Evolutionary conservation across 768 basidiomycete species (phyloP).

Genomic region (Calocybe cyanea): DNA sequence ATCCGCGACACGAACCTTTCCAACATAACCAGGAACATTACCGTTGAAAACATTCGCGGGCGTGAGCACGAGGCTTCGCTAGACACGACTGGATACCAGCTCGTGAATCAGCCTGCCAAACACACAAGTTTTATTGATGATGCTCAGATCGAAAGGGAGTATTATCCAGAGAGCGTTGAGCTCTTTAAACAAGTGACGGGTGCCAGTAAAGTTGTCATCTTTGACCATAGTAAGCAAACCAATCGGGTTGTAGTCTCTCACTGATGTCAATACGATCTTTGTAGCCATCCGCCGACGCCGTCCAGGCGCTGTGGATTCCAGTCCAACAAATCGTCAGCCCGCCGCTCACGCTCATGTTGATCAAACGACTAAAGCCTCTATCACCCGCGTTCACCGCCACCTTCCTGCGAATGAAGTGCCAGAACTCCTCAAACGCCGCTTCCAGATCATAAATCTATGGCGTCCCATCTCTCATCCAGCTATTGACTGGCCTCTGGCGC

Average conservation of each 20-base stretch:
- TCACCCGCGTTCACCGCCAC: constrained; percentile 34
- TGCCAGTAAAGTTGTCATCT: constrained; percentile 51
- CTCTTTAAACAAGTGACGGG: constrained; percentile 56
- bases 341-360: constrained; percentile 36
- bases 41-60: constrained; percentile 52
- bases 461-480: constrained; percentile 48
- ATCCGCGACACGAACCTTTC: constrained; percentile 20
- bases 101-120: constrained; percentile 26
- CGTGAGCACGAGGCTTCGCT: constrained; percentile 40
- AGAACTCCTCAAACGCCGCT: constrained; percentile 31
- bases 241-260: not conserved
- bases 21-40: constrained; percentile 21
- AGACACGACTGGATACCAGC: constrained; percentile 49
- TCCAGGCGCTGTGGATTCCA: constrained; percentile 25
- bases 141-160: constrained; percentile 43
- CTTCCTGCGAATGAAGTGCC: constrained; percentile 32
- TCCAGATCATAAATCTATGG: constrained; percentile 55
- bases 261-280: not conserved
- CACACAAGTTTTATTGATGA: constrained; percentile 45
- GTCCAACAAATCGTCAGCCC: constrained; percentile 30
- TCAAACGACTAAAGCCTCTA: constrained; percentile 31
- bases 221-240: constrained; percentile 52
- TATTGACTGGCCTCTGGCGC: constrained; percentile 44
- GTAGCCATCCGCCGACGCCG: constrained; percentile 34
- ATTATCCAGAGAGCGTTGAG: constrained; percentile 56